These are phyloP conservation scores for Pelagophyceae sp. DNA, from an alignment of 352 stramenopile species.

Conservation along the genomic window DNA sequence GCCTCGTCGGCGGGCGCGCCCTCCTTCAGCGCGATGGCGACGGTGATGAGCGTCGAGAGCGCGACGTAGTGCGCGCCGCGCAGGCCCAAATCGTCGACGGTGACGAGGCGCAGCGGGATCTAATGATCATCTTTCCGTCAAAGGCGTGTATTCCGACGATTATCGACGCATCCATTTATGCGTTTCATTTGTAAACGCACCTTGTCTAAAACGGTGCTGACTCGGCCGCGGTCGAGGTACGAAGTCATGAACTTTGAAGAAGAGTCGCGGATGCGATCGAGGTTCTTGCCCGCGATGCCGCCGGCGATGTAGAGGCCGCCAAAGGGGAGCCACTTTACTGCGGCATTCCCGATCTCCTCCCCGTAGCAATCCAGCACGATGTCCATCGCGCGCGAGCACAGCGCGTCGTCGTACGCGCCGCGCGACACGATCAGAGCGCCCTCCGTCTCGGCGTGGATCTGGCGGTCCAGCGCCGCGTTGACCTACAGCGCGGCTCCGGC, in stretches of 20 bases:
- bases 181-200: too few relatives aligned
- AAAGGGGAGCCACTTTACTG: conserved; percentile 87
- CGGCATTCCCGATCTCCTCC: conserved; percentile 78
- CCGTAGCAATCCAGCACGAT: conserved; percentile 90
- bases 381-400: conserved; percentile 62
- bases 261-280: conserved; percentile 76
- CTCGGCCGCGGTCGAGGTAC: conserved; percentile 73
- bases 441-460: conserved; percentile 23
- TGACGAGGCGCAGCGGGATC: conserved; percentile 72
- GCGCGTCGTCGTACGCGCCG: conserved; percentile 54
- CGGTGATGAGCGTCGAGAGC: conserved; percentile 20
- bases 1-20: too few relatives aligned
- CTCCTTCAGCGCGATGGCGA: neutral
- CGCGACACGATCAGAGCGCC: conserved; percentile 51
- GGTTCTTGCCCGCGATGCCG: conserved; percentile 90
- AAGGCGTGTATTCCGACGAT: too few relatives aligned
- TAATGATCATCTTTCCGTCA: too few relatives aligned
- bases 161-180: too few relatives aligned
- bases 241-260: conserved; percentile 60
- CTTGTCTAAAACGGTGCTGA: conserved; percentile 58
- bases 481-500: conserved; percentile 2
- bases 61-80: conserved; percentile 64
- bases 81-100: conserved; percentile 76
- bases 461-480: conserved; percentile 59
- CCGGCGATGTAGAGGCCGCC: conserved; percentile 93